phyloP scores from a whole-genome alignment of 495 filamentous ascomycete species.

The Tetracladium setigerum region DNA sequence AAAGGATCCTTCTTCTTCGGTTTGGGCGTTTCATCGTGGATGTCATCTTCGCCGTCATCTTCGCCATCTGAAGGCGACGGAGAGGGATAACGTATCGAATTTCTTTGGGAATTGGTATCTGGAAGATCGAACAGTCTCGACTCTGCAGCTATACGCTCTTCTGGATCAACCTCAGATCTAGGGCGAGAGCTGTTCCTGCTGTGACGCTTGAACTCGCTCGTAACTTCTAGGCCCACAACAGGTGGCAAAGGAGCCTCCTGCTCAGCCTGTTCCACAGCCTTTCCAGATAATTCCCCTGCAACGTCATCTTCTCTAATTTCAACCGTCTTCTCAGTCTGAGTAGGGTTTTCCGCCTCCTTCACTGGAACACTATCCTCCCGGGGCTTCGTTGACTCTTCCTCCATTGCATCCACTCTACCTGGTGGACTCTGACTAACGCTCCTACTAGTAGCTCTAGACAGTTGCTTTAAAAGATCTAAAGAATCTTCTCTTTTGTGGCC shows the following conservation, averaged over 20 bases:
- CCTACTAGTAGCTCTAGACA: constrained; percentile 54
- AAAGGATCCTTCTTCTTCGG: constrained; percentile 32
- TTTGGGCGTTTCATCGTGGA: constrained; percentile 36
- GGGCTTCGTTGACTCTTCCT: no score
- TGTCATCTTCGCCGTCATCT: constrained; percentile 9
- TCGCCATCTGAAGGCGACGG: constrained; percentile 19
- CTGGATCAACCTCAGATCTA: constrained; percentile 44
- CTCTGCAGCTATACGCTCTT: constrained; percentile 46
- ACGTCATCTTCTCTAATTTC: no score
- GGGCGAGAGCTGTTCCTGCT: constrained; percentile 27
- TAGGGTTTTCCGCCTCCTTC: no score
- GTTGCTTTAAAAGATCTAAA: constrained; percentile 53
- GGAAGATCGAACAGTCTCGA: constrained; percentile 44
- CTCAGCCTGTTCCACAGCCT: no score
- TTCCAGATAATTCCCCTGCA: no score
- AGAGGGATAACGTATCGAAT: constrained; percentile 41
- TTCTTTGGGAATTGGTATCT: constrained; percentile 45
- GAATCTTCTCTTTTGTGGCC: constrained; percentile 44
- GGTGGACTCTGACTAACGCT: constrained; percentile 27
- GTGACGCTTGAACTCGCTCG: constrained; percentile 3
- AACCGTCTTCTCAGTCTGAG: no score
- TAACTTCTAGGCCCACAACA: no score
- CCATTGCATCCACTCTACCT: neutral
- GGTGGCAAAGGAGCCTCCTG: no score
- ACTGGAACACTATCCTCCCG: no score